phyloP scores from a whole-genome alignment of 805 yeast species.

The Candida andamanensis region DNA sequence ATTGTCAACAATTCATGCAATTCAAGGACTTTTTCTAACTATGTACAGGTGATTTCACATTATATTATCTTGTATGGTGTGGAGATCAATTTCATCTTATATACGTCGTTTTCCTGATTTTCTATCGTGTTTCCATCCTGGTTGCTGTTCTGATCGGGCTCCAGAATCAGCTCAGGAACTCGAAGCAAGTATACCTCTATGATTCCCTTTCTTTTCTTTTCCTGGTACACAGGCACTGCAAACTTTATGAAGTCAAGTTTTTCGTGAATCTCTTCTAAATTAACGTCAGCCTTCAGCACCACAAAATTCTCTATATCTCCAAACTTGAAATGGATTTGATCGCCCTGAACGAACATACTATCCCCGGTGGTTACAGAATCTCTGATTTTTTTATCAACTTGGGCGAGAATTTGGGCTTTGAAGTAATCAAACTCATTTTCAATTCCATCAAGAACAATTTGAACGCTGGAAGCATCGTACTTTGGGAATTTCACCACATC shows the following conservation, averaged over 20 bases:
- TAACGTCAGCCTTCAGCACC: constrained; percentile 7
- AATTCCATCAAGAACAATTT: constrained; percentile 28
- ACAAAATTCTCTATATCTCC: constrained; percentile 11
- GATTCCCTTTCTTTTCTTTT: constrained; percentile 29
- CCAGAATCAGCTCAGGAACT: constrained; percentile 8
- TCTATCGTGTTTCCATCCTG: no score
- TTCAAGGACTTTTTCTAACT: constrained; percentile 7
- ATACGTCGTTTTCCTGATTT: no score
- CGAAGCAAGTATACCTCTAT: constrained; percentile 27
- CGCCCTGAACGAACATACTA: constrained; percentile 22
- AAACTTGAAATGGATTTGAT: constrained; percentile 22
- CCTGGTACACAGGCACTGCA: constrained; percentile 25
- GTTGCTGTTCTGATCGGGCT: no score
- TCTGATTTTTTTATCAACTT: constrained; percentile 21
- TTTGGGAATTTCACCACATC: constrained; percentile 3
- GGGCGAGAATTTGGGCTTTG: constrained; percentile 21
- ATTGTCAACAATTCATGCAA: constrained; percentile 9
- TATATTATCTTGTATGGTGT: no score
- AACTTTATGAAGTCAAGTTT: constrained; percentile 25
- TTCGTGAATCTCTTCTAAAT: constrained; percentile 5
- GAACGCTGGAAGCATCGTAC: constrained; percentile 30
- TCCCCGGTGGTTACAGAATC: constrained; percentile 16
- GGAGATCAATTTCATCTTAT: constrained; percentile 11
- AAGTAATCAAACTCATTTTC: constrained; percentile 36
- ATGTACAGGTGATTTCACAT: no score